Evolutionary conservation across 768 basidiomycete genomes (phyloP), one percentile per base, ranked within the genome.

Genomic region (Psilocybe cubensis): DNA sequence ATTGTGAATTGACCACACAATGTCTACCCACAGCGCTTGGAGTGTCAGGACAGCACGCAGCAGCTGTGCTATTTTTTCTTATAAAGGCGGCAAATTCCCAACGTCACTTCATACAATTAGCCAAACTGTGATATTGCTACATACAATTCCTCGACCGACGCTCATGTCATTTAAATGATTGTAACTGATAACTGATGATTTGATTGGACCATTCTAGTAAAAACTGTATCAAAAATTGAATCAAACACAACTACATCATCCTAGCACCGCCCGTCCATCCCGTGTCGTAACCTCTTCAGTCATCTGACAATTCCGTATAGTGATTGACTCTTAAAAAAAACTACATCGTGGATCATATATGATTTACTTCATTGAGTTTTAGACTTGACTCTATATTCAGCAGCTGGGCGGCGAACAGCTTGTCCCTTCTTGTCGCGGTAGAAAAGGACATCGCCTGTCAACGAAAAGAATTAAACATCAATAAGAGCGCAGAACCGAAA

Each of bases 391-490:
- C 54, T 52, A 44, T 64, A 66, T 31, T 62, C 28, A 21, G 65
- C 64, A 24, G 71, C 70, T 11, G 77, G 76, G 12, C 75, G 68
- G 47, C 75, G 73, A 23, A 65, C 31, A 17, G 76, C 74, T 20
- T 70, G 59, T 1, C 80, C 80, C 47, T 74, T 68, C 64, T 69
- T 76, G 66, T 81, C 70, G 47, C 78, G 74, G 64, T 80, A 81
- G 66, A 81, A 81, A 17, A 81, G 56, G 8, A 81, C 68, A 44
- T 77, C 73, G 49, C 79, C 76, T 77, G 43, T 4, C 43, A 17
- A 24, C 27, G 35, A 40, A 23, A 35, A 44, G 11, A 52, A 44
- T 24, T n/a, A 10, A 28, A 50, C 17, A 23, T 44, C 40, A 33
- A 21, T 42, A n/a, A n/a, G n/a, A n/a, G n/a, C n/a, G n/a, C 24